These are phyloP conservation scores for Raphanus sativus DNA, from an alignment of 345 rosid species.

Conservation along the genomic window DNA sequence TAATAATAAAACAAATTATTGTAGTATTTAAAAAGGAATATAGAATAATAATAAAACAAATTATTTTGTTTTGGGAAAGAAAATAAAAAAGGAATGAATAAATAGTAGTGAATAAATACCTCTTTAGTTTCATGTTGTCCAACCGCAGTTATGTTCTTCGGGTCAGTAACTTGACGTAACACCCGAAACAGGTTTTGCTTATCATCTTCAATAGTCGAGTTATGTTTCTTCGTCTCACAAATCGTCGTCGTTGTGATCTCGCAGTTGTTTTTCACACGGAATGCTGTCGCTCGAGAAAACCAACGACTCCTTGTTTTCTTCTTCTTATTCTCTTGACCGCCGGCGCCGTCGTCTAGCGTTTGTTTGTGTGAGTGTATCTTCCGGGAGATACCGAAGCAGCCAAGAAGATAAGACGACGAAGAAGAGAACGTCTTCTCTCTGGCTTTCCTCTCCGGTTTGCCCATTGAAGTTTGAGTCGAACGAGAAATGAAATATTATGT, in stretches of 20 bases:
- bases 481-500: neutral
- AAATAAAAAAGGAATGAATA: neutral
- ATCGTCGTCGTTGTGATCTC: slow-evolving; percentile 37
- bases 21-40: neutral
- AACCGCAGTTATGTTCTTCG: neutral
- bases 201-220: neutral
- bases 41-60: neutral
- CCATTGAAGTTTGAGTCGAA: slow-evolving; percentile 31
- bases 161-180: slow-evolving; percentile 16
- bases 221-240: slow-evolving; percentile 18
- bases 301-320: slow-evolving; percentile 17
- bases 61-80: neutral
- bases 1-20: neutral
- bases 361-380: slow-evolving; percentile 20
- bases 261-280: slow-evolving; percentile 36
- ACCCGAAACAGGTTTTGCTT: slow-evolving; percentile 13
- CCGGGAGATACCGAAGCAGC: slow-evolving; percentile 50
- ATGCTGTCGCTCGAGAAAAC: slow-evolving; percentile 29
- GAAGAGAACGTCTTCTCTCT: slow-evolving; percentile 23
- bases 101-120: neutral
- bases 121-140: slow-evolving; percentile 27
- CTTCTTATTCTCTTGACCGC: slow-evolving; percentile 5
- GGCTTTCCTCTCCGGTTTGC: slow-evolving; percentile 27
- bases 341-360: neutral
- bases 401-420: slow-evolving; percentile 31